Base-by-base conservation (phyloP, 768 basidiomycete species). In the Tylopilus subfusipes region DNA sequence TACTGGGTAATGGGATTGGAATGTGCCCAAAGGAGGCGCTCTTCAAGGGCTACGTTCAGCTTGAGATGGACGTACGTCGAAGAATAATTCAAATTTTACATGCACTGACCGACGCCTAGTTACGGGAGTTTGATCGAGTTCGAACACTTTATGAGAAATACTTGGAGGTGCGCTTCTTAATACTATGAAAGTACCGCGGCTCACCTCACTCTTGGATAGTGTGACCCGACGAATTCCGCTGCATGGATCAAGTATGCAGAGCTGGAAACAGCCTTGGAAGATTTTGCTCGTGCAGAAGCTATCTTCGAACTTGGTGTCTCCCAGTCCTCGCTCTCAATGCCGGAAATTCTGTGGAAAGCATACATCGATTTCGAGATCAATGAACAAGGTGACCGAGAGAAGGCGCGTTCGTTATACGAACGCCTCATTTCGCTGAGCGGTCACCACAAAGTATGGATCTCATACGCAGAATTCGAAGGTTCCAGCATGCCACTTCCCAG, bases 231-330 rank as follows among this genome's bases (percentile, higher is more conserved):
- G 25, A 93, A 96, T 69, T 89, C 92, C 1, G 76, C 91, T 2
- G 91, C 94, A 0, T 98, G 96, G 96, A 96, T 98, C 73, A 90
- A 90, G 70, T 98, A 85, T 70, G 91, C 96, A 24, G 91, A 96
- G 64, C 82, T 97, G 31, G 95, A 98, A 71, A 81, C 83, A 0
- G 86, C 87, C 47, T 79, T 97, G 1, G 88, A 89, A 68, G 95
- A 98, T 70, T 85, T 88, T 67, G 76, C 83, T 22, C 93, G 95
- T 34, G 89, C 93, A 2, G 88, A 96, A 14, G 94, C 88, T 5
- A 93, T 98, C 65, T 98, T 93, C 73, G 94, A 97, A 71, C 84
- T 98, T 21, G 95, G 89, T 7, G 81, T 92, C 22, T 78, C 85
- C 8, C 95, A 97, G 65, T 74, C 82, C 0, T 82, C 88, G 16